These are phyloP conservation scores for Malus sieversii DNA, from an alignment of 306 rosid genomes.

Conservation along the genomic window DNA sequence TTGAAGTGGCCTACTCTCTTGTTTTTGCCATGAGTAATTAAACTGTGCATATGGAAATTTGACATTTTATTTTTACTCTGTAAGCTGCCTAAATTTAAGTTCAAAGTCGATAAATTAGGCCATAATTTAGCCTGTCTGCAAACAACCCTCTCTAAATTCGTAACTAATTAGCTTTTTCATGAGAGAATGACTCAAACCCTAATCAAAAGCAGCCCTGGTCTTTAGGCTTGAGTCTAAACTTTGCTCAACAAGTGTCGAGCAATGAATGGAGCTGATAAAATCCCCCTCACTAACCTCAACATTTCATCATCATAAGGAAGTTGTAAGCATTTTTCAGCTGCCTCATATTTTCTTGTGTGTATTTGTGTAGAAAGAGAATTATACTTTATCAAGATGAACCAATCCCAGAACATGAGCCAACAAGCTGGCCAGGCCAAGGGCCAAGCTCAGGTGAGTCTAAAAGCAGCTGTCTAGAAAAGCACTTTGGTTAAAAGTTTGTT, in stretches of 20 bases:
- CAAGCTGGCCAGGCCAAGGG: constrained; percentile 43
- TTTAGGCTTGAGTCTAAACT: neutral
- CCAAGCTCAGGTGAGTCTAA: constrained; percentile 14
- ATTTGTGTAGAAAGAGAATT: neutral
- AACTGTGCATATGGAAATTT: too few relatives aligned
- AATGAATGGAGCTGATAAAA: neutral
- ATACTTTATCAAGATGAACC: constrained; percentile 26
- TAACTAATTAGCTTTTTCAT: neutral
- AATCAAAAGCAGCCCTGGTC: constrained; percentile 1
- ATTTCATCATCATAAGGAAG: neutral
- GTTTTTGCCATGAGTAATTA: too few relatives aligned
- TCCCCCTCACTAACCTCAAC: neutral
- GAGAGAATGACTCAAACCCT: neutral
- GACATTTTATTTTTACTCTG: too few relatives aligned
- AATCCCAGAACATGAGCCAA: constrained; percentile 14
- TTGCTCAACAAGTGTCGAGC: constrained; percentile 3
- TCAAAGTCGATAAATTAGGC: too few relatives aligned
- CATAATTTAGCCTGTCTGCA: neutral
- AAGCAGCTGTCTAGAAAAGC: neutral
- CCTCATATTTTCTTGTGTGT: neutral
- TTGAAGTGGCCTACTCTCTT: too few relatives aligned
- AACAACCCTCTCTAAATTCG: neutral
- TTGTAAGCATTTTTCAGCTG: neutral
- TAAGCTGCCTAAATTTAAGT: too few relatives aligned
- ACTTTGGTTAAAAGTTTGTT: neutral